Conservation (phyloP, 164 flowering plant genomes). For the Nymphaea colorata region DNA sequence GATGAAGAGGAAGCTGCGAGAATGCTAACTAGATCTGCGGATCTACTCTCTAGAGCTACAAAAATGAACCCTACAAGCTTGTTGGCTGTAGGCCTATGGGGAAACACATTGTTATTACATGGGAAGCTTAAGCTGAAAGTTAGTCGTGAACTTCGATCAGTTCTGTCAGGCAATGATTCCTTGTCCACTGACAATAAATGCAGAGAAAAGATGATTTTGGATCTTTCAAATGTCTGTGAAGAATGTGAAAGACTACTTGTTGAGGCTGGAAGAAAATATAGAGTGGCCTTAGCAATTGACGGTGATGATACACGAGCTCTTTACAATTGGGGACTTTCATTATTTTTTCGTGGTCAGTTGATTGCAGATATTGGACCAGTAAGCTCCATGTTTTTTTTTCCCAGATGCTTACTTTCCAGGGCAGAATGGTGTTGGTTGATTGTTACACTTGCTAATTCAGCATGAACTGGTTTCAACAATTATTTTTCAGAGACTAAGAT, state of each 20-base stretch:
- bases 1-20: conserved; percentile 45
- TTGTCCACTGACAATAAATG: conserved; percentile 11
- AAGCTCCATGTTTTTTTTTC: conserved; percentile 17
- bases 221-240: conserved; percentile 67
- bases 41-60: conserved; percentile 54
- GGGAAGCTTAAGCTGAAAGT: conserved; percentile 72
- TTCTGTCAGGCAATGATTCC: conserved; percentile 29
- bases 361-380: conserved; percentile 96
- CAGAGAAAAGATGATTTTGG: conserved; percentile 35
- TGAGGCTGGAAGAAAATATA: conserved; percentile 80
- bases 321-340: conserved; percentile 97
- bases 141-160: conserved; percentile 60
- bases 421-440: neutral
- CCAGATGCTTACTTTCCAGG: neutral
- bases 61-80: conserved; percentile 76
- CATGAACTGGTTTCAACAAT: no score
- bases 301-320: conserved; percentile 71
- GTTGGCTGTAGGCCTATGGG: conserved; percentile 83
- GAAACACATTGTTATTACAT: conserved; percentile 82
- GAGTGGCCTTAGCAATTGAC: conserved; percentile 70
- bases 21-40: conserved; percentile 38
- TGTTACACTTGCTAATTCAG: neutral
- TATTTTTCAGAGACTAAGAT: no score
- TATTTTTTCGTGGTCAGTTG: conserved; percentile 79
- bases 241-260: conserved; percentile 91